Conservation (phyloP, 1,284 basidiomycete genomes). For the Tetrapyrgos nigripes region DNA sequence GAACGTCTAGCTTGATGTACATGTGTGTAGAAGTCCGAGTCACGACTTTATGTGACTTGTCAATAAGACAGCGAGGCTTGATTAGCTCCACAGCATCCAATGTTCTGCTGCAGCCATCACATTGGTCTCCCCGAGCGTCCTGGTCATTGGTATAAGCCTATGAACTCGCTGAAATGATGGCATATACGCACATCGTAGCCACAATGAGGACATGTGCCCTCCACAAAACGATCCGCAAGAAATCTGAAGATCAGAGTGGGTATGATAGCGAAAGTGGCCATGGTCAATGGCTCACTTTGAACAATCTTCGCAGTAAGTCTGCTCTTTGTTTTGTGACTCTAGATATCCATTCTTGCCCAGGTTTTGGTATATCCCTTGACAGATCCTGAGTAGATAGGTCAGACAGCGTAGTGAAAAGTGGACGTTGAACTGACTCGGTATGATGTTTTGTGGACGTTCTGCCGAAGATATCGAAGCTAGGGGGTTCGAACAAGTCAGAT, state of each 20-base stretch:
- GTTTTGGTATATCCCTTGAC: conserved; percentile 87
- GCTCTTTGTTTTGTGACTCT: conserved; percentile 85
- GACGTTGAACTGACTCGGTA: conserved; percentile 70
- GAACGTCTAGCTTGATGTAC: conserved; percentile 87
- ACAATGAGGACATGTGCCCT: conserved; percentile 93
- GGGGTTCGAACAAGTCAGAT: conserved; percentile 21
- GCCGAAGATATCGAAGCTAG: conserved; percentile 96
- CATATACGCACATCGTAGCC: conserved; percentile 68
- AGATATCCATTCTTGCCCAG: conserved; percentile 81
- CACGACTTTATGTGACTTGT: conserved; percentile 80
- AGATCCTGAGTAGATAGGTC: conserved; percentile 66
- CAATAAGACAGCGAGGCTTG: conserved; percentile 93
- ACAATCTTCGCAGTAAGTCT: conserved; percentile 94
- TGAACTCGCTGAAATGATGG: not conserved
- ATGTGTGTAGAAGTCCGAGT: conserved; percentile 90
- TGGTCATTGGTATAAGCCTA: conserved; percentile 44
- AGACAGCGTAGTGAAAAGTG: not conserved
- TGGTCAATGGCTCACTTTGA: conserved; percentile 60
- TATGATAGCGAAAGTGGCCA: not conserved
- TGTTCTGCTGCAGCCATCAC: conserved; percentile 93
- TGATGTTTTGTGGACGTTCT: conserved; percentile 92
- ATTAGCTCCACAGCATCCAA: conserved; percentile 94
- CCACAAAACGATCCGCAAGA: conserved; percentile 94
- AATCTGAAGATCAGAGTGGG: conserved; percentile 58
- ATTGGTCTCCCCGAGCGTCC: conserved; percentile 99